These are phyloP conservation scores for Boletus patriciae DNA, from an alignment of 768 basidiomycete genomes.

Conservation along the genomic window DNA sequence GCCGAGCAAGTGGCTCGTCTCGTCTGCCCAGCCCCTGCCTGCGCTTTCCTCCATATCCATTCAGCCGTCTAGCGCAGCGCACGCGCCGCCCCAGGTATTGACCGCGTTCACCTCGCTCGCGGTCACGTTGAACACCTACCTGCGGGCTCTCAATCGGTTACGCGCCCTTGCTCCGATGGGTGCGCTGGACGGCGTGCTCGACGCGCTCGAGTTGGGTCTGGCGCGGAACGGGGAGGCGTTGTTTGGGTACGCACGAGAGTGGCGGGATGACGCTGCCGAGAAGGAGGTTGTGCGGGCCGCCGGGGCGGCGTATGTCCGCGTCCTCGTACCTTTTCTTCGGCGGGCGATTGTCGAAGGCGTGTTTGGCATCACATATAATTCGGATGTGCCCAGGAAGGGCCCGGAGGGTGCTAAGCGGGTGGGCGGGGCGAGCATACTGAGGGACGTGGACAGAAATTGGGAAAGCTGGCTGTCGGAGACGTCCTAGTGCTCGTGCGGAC, in stretches of 20 bases:
- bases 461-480: conserved; percentile 30
- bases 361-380: conserved; percentile 45
- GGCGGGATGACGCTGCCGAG: conserved; percentile 36
- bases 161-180: conserved; percentile 75
- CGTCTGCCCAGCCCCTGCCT: conserved; percentile 35
- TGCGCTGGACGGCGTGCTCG: conserved; percentile 50
- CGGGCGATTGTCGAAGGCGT: conserved; percentile 75
- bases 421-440: conserved; percentile 3
- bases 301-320: conserved; percentile 56
- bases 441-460: conserved; percentile 23
- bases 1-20: conserved; percentile 56
- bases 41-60: conserved; percentile 23
- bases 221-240: conserved; percentile 46
- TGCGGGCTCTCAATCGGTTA: conserved; percentile 75
- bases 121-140: conserved; percentile 65
- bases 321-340: conserved; percentile 70
- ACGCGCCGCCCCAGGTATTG: conserved; percentile 71
- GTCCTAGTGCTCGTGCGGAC: background rate
- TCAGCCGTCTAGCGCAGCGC: conserved; percentile 39
- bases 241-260: conserved; percentile 44
- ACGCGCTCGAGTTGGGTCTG: conserved; percentile 53
- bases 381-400: background rate
- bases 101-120: conserved; percentile 78
- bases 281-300: conserved; percentile 45
- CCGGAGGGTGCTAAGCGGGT: background rate